Base-by-base conservation (phyloP, 495 filamentous ascomycete genomes). In the Penicillium canariense region DNA sequence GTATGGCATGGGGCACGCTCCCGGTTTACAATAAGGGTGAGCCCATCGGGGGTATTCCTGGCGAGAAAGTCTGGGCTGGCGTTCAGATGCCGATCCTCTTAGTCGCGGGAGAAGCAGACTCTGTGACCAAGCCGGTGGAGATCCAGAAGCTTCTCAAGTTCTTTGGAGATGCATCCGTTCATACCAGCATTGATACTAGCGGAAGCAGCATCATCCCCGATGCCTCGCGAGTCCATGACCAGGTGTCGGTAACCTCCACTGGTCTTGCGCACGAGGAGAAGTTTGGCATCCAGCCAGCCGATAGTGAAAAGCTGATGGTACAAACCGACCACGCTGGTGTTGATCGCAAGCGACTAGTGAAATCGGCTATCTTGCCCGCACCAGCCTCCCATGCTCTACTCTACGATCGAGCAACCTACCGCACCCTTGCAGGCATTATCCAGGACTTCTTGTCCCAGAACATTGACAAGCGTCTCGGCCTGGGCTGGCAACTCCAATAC, bases 401-500 rank as follows among this genome's bases (percentile, higher is more conserved):
- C 28, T 97, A 95, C 68, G 84, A 87, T 55, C 85, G 88, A 12
- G 73, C 85, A 5, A 89, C 84, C 4, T 85, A 84, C 43, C 88
- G 89, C 45, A 86, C 88, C 12, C 68, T 96, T 14, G 83, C 87
- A 17, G 92, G 90, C 0, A 76, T 96, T 12, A 85, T 96, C 48
- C 86, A 90, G 18, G 84, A 88, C 55, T 97, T 96, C 60, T 77
- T 97, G 35, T 75, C 80, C 23, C 74, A 81, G 14, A 81, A 91
- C 54, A 71, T 96, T 51, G 91, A 91, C 39, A 77, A 84, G 45
- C 87, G 89, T 5, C 81, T 97, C 15, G 85, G 81, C 6, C 81
- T 91, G 5, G 89, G 86, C 14, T 97, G 93, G 93, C 93, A 97
- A 72, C 75, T 97, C 15, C 86, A 90, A 61, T 83, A 90, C 66